Conservation (phyloP, 108 stramenopile genomes). For the Bacterosira constricta region DNA sequence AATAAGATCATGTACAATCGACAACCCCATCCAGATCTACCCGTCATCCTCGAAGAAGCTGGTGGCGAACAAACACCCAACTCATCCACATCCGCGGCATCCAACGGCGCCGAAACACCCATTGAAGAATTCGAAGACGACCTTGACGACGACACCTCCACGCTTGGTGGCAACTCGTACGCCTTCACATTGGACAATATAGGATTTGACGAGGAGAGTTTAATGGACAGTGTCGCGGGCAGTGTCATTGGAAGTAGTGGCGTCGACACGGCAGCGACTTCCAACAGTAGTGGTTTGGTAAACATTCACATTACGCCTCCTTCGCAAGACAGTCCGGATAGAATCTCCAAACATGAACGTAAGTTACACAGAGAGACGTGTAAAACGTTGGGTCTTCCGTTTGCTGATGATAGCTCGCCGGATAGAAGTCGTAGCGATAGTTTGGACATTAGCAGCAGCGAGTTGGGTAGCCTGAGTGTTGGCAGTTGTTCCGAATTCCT, state of each 20-base stretch:
- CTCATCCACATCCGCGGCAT: no score
- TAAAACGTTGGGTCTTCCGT: constrained; percentile 31
- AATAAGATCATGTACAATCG: constrained; percentile 10
- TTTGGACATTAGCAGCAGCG: neutral
- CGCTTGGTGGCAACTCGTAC: constrained; percentile 17
- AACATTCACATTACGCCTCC: constrained; percentile 16
- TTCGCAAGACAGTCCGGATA: neutral
- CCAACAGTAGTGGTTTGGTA: neutral
- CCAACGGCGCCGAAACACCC: constrained; percentile 8
- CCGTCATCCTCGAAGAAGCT: constrained; percentile 24
- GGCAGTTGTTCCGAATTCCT: neutral
- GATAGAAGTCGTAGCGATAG: neutral
- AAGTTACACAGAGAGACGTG: constrained; percentile 38
- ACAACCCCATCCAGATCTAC: constrained; percentile 8
- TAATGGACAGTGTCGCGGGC: neutral
- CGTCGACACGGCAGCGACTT: neutral
- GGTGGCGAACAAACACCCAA: no score
- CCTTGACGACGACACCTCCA: constrained; percentile 14
- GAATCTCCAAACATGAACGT: neutral
- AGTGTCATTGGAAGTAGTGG: neutral
- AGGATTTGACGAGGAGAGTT: constrained; percentile 42
- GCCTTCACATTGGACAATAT: constrained; percentile 42
- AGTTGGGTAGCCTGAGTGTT: neutral
- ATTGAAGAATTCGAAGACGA: no score
- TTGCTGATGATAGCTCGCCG: neutral